A percentile compares a stretch with the other conserved stretches of the same genome.
Evolutionary conservation across 2,329 filamentous ascomycete genomes (phyloP).

Genomic region (Diatrype stigma): DNA sequence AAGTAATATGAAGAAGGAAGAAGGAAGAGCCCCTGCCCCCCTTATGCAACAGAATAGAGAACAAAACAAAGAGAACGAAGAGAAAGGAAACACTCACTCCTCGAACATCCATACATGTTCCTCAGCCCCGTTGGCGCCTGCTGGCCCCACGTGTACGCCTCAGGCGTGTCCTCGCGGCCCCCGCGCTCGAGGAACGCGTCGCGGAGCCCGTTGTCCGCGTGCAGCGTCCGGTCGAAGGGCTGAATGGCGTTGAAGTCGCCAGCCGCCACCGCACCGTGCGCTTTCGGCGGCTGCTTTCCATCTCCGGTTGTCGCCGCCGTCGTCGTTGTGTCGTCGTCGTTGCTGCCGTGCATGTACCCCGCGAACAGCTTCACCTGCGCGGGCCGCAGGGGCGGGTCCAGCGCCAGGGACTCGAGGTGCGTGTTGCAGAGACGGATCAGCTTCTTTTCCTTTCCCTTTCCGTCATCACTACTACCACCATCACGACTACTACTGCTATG

Average conservation of each 20-base stretch:
- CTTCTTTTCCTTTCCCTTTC: background rate
- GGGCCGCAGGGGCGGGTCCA: background rate
- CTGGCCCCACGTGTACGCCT: constrained; percentile 53
- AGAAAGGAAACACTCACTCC: constrained; percentile 24
- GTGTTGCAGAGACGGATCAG: constrained; percentile 1
- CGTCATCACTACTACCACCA: background rate
- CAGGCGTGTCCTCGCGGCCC: constrained; percentile 41
- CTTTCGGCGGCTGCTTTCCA: no score
- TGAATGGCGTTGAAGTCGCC: constrained; percentile 44
- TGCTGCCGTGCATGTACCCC: background rate
- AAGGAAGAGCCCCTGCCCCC: no score
- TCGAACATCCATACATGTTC: constrained; percentile 39
- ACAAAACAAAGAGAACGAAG: background rate
- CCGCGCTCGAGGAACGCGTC: constrained; percentile 49
- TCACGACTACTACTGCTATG: background rate
- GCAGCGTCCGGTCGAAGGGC: constrained; percentile 43
- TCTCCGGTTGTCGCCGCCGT: background rate
- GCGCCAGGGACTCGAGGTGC: constrained; percentile 1
- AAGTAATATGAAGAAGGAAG: no score
- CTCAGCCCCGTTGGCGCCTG: constrained; percentile 38
- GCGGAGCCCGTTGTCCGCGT: constrained; percentile 39
- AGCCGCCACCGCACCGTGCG: background rate
- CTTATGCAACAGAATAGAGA: no score
- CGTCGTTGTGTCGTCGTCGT: background rate
- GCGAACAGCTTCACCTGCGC: background rate